Evolutionary conservation across 768 basidiomycete species (phyloP).

Genomic region (Trametes gibbosa): DNA sequence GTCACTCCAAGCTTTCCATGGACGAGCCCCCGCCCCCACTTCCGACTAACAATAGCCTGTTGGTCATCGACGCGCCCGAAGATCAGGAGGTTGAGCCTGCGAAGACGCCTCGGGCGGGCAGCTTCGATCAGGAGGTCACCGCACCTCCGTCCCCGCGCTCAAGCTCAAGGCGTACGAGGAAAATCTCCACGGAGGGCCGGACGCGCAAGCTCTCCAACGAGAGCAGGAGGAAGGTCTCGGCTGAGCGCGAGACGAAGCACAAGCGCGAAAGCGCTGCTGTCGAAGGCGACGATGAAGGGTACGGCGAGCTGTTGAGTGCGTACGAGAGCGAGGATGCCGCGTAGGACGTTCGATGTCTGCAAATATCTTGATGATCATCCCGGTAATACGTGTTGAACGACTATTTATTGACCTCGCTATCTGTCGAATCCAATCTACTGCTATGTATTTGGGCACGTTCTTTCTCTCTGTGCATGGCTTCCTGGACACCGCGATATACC

Average conservation of each 20-base stretch:
- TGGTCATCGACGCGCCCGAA: conserved; percentile 50
- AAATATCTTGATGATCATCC: not conserved
- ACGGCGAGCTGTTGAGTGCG: conserved; percentile 74
- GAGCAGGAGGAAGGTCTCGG: conserved; percentile 43
- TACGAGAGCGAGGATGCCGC: conserved; percentile 71
- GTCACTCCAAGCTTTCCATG: conserved; percentile 24
- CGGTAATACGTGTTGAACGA: not conserved
- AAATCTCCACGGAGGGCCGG: conserved; percentile 37
- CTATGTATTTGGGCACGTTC: not conserved
- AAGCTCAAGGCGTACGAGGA: conserved; percentile 33
- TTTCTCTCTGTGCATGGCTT: conserved; percentile 32
- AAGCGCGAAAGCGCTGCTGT: conserved; percentile 63
- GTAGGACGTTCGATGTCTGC: not conserved
- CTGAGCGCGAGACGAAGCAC: conserved; percentile 36
- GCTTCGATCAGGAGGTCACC: conserved; percentile 39
- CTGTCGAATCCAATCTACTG: conserved; percentile 7
- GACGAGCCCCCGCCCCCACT: conserved; percentile 14
- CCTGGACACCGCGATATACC: conserved; percentile 61
- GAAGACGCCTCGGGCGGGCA: conserved; percentile 56
- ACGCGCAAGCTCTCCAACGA: conserved; percentile 24
- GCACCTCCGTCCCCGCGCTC: conserved; percentile 28
- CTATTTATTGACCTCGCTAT: conserved; percentile 15
- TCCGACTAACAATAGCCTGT: conserved; percentile 41
- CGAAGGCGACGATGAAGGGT: conserved; percentile 75
- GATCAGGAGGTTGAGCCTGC: conserved; percentile 43